These are phyloP conservation scores for Hirschfeldia incana DNA, from an alignment of 345 rosid genomes.

Conservation along the genomic window DNA sequence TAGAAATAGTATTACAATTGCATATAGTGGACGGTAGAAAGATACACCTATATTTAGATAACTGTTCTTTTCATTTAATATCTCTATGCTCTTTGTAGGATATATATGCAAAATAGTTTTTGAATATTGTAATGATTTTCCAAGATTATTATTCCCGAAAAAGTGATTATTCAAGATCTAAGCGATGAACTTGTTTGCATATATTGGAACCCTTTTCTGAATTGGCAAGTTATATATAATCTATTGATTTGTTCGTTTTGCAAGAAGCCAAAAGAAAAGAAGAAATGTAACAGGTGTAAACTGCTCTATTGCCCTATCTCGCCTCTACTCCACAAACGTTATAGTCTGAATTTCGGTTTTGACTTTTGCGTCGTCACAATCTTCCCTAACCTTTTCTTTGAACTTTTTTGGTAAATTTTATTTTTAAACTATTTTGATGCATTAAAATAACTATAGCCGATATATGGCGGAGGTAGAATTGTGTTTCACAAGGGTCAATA, in stretches of 20 bases:
- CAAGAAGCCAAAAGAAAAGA: not conserved
- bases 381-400: slow-evolving; percentile 9
- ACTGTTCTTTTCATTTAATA: slow-evolving; percentile 7
- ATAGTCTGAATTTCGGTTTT: slow-evolving; percentile 30
- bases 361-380: slow-evolving; percentile 24
- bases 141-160: too few relatives aligned
- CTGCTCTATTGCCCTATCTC: slow-evolving; percentile 7
- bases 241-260: not conserved
- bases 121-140: slow-evolving; percentile 15
- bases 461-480: too few relatives aligned
- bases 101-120: slow-evolving; percentile 31
- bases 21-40: slow-evolving; percentile 15
- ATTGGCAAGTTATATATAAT: not conserved
- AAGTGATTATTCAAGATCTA: slow-evolving; percentile 3
- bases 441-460: too few relatives aligned
- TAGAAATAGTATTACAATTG: not conserved
- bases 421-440: too few relatives aligned
- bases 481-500: too few relatives aligned
- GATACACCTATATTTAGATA: not conserved
- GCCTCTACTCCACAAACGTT: slow-evolving; percentile 31
- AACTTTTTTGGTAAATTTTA: too few relatives aligned
- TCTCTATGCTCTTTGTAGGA: slow-evolving; percentile 27
- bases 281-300: slow-evolving; percentile 26
- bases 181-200: slow-evolving; percentile 15
- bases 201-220: not conserved